A percentile compares a stretch with the other conserved stretches of the same genome.
phyloP scores from a whole-genome alignment of 192 early-diverging fungal genomes.

The Umbelopsis vinacea region DNA sequence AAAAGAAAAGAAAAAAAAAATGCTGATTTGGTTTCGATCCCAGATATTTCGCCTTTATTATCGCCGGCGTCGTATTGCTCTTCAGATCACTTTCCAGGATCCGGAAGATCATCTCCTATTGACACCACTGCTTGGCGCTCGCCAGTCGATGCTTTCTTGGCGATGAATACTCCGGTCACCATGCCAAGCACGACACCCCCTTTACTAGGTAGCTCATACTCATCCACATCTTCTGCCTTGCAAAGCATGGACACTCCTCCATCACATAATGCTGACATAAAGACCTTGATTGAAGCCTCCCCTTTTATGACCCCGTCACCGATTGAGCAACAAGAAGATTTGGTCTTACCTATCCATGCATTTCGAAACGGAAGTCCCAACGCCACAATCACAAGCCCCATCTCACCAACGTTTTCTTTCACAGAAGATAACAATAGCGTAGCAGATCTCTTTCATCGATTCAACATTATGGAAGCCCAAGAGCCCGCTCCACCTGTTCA shows the following conservation, averaged over 20 bases:
- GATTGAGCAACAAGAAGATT: conserved; percentile 11
- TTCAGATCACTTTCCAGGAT: conserved; percentile 17
- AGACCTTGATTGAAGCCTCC: conserved; percentile 11
- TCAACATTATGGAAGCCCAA: conserved; percentile 10
- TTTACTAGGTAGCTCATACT: conserved; percentile 24
- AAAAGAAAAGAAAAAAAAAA: too few species aligned
- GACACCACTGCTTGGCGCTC: neutral
- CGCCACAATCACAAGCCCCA: conserved; percentile 3
- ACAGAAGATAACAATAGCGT: neutral
- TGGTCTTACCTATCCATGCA: neutral
- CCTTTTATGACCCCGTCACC: conserved; percentile 10
- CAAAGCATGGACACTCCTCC: conserved; percentile 20
- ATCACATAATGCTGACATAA: conserved; percentile 4
- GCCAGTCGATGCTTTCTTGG: conserved; percentile 9
- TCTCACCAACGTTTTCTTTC: conserved; percentile 8
- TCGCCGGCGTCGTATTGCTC: conserved; percentile 10
- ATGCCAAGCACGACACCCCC: conserved; percentile 19
- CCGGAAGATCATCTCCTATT: neutral
- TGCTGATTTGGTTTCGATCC: too few species aligned
- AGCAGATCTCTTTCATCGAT: conserved; percentile 4
- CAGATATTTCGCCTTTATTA: conserved; percentile 13
- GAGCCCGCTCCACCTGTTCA: neutral
- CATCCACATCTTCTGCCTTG: conserved; percentile 19
- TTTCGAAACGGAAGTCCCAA: neutral
- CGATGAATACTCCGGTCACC: conserved; percentile 16